Base-by-base conservation (phyloP, 139 green algal genomes). In the Volvox reticuliferus region DNA sequence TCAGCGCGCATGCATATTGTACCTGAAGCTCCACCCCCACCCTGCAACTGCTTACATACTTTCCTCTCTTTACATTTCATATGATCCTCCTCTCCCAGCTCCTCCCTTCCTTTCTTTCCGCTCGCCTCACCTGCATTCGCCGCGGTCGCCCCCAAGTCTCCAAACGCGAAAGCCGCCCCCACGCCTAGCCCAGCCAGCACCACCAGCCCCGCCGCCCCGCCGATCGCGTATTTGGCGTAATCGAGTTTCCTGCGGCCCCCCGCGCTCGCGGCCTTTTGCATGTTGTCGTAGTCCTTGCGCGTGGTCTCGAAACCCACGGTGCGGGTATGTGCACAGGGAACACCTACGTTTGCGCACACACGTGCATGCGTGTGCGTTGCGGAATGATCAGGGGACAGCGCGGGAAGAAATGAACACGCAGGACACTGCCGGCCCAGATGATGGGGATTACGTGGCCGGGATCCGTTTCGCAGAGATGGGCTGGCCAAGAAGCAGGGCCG, bases 301-400 rank as follows among this genome's bases (percentile, higher is more conserved):
- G 83, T 96, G 32, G 93, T 96, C 86, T 97, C 94, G 87, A 97
- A 96, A 68, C 93, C 93, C 22, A 96, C 91, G 37, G 95, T 93
- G 35, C 79, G 68, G 6, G 95, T 97, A 93, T 96, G 82, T 1
- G 80, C 91, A 68, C 92, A 95, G 22, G 94, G 89, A 12, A 97
- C 91, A 35, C 89, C 90, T 87, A 87, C 5, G 26, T 21, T 1
- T 32, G 76, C 32, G 32, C 24, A 32, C 37, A 36, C 28, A 26
- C 35, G 37, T 37, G 78, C 32, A 24, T 44, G 24, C 6, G 37
- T 24, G 19, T 84, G 36, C 35, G n/a, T 33, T 35, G 76, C 19
- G 33, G 76, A 61, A 35, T 33, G 24, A 12, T 33, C 32, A 61
- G 2, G 33, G 76, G 32, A 61, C 21, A 28, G 32, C 1, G 76